A percentile compares a stretch with the other conserved stretches of the same genome.
Conservation (phyloP, 2,329 filamentous ascomycete species). For the Xylaria sp. region DNA sequence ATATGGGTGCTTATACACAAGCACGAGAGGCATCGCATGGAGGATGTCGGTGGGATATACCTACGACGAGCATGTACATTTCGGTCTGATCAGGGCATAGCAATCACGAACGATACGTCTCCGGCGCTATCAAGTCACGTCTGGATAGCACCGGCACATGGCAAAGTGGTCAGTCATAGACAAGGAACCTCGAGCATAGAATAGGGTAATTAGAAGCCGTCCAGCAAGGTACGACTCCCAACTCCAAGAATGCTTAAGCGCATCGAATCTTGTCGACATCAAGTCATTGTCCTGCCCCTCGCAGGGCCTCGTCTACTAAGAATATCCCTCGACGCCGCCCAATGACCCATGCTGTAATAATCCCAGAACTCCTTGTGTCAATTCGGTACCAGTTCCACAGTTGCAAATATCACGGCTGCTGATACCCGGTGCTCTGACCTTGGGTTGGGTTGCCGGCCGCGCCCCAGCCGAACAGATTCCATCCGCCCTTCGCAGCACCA, state of each 20-base stretch:
- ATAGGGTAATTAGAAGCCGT: slow-evolving; percentile 41
- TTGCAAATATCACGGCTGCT: slow-evolving; percentile 36
- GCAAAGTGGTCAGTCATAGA: slow-evolving; percentile 27
- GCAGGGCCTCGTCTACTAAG: slow-evolving; percentile 32
- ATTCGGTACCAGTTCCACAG: slow-evolving; percentile 12
- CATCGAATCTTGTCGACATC: slow-evolving; percentile 17
- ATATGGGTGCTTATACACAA: slow-evolving; percentile 24
- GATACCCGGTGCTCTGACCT: slow-evolving; percentile 45
- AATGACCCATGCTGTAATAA: slow-evolving; percentile 28
- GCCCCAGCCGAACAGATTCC: slow-evolving; percentile 49
- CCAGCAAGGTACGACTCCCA: slow-evolving; percentile 31
- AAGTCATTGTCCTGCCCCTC: slow-evolving; percentile 33
- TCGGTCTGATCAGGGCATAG: slow-evolving; percentile 27
- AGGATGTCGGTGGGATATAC: slow-evolving; percentile 25
- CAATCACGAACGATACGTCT: slow-evolving; percentile 26
- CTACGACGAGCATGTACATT: slow-evolving; percentile 19
- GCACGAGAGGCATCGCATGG: not conserved
- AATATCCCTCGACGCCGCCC: slow-evolving; percentile 33
- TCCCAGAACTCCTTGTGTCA: slow-evolving; percentile 37
- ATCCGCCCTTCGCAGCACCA: slow-evolving; percentile 26
- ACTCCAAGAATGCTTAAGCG: slow-evolving; percentile 28
- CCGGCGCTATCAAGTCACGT: slow-evolving; percentile 31
- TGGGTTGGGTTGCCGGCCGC: slow-evolving; percentile 26
- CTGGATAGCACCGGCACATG: slow-evolving; percentile 13
- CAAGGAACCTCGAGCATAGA: slow-evolving; percentile 33